Conservation (phyloP, 2,329 filamentous ascomycete species). For the Pseudogymnoascus pannorum region DNA sequence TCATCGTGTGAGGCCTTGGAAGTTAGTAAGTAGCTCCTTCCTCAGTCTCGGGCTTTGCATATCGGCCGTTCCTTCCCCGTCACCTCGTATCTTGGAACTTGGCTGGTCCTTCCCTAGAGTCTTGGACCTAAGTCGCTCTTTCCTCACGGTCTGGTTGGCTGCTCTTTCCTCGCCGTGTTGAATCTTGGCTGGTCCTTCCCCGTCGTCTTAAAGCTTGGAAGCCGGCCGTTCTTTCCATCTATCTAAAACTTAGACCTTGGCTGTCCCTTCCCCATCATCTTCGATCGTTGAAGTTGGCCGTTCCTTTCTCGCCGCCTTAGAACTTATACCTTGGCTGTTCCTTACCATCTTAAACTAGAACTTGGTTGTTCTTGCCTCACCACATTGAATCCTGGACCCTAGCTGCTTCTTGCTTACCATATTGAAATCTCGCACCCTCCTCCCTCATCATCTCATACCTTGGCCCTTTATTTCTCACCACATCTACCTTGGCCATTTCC, state of each 20-base stretch:
- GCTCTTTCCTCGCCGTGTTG: not conserved
- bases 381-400: too few relatives aligned
- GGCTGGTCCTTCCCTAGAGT: not conserved
- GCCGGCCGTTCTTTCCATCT: not conserved
- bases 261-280: not conserved
- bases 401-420: too few relatives aligned
- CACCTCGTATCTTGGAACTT: too few relatives aligned
- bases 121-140: too few relatives aligned
- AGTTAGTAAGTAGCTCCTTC: too few relatives aligned
- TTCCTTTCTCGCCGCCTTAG: not conserved
- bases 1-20: too few relatives aligned
- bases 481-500: not conserved
- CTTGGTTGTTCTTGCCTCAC: not conserved
- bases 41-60: too few relatives aligned
- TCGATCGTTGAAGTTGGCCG: not conserved
- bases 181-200: not conserved
- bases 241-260: not conserved
- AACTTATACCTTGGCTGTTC: not conserved
- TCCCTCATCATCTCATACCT: not conserved
- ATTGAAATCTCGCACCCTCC: too few relatives aligned
- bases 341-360: too few relatives aligned
- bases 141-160: too few relatives aligned
- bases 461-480: not conserved
- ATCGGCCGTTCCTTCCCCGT: too few relatives aligned
- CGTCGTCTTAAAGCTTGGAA: not conserved